Evolutionary conservation across 371 early-diverging fungal species (phyloP), one percentile per base, ranked within the genome.

Genomic region (Mortierella sp.): DNA sequence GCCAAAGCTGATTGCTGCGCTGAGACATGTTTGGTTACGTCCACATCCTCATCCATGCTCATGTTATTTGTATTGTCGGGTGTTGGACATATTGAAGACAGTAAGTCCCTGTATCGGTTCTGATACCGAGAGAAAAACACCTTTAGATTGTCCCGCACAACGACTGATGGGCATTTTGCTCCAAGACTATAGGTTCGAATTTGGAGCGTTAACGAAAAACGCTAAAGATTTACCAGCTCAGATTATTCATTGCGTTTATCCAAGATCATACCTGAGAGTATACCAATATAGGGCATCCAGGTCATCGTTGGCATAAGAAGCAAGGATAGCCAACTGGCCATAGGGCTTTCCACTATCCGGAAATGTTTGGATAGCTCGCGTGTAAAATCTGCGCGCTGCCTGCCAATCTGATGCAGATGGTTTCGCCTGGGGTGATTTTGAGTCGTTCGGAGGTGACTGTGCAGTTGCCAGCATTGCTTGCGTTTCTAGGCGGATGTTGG

Each of bases 231-330:
- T 48, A 15, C n/a, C 6, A n/a, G n/a, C 16, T 15, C 48, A n/a
- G 48, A 19, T 48, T 48, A n/a, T 8, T 45, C n/a, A 43, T 4
- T 19, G 50, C 19, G 21, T 28, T 36, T 58, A 38, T 4, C 6
- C 16, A 48, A 4, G 48, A 48, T 15, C n/a, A 47, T 71, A 85
- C 86, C 86, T 85, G 22, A 84, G 75, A 45, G 74, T 75, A 70
- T 87, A 83, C 85, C 86, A 87, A 60, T 86, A 87, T 21, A 87
- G 67, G 10, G 80, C 72, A 64, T 86, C 85, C 33, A 87, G 59
- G 50, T 83, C 81, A 40, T 84, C 77, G 66, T 65, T 68, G 11
- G 75, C 65, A 63, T 84, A 82, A 3, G 78, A 63, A 6, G 87
- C 81, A 22, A 87, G 75, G 47, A 85, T 78, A 40, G 87, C 87